A percentile compares a stretch with the other conserved stretches of the same genome.
These are phyloP conservation scores for Melanomma pulvis-pyrius DNA, from an alignment of 495 filamentous ascomycete species.

Conservation along the genomic window DNA sequence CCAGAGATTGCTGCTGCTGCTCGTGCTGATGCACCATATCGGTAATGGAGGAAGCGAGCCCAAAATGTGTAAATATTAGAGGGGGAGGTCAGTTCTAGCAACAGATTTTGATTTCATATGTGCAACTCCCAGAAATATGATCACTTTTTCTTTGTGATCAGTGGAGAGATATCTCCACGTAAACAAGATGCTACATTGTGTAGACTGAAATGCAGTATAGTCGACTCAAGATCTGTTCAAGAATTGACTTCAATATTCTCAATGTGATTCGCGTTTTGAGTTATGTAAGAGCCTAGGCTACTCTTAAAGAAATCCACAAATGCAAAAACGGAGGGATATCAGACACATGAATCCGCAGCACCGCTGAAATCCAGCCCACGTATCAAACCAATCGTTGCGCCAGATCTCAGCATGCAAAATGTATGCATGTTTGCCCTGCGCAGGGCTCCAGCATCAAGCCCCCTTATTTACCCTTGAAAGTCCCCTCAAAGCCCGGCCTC, in stretches of 20 bases:
- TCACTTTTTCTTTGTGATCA: not conserved
- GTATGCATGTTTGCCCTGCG: too few relatives aligned
- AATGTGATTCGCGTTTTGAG: too few relatives aligned
- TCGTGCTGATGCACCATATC: constrained; percentile 63
- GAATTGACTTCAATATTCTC: too few relatives aligned
- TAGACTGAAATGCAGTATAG: too few relatives aligned
- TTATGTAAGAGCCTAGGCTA: not conserved
- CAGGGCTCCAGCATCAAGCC: not conserved
- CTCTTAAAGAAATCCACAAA: not conserved
- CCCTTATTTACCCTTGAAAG: constrained; percentile 63
- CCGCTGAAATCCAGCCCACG: not conserved
- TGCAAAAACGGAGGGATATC: not conserved
- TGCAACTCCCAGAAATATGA: not conserved
- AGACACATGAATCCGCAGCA: not conserved
- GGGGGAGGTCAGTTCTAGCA: not conserved
- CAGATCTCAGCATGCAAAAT: not conserved
- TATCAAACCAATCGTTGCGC: not conserved
- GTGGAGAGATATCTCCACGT: not conserved
- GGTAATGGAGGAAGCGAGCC: constrained; percentile 30
- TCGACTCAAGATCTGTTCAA: too few relatives aligned
- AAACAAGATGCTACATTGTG: too few relatives aligned
- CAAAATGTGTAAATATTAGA: constrained; percentile 32
- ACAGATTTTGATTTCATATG: constrained; percentile 9
- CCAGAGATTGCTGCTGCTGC: constrained; percentile 91
- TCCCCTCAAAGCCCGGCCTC: constrained; percentile 89